phyloP scores from a whole-genome alignment of 345 rosid species.

The Firmiana major region DNA sequence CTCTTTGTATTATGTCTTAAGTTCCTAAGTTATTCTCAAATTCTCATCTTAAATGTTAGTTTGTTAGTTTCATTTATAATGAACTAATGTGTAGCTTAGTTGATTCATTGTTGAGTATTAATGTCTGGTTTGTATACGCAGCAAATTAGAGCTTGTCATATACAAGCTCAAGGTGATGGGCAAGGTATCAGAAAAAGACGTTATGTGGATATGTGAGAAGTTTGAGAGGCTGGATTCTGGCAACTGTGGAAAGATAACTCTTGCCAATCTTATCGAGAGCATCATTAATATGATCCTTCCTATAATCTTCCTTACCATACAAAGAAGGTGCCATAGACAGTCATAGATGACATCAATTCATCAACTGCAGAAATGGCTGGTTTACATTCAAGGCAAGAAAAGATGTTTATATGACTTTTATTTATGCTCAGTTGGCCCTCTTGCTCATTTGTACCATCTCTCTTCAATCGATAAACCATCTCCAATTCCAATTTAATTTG shows the following conservation, averaged over 20 bases:
- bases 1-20: neutral
- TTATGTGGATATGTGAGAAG: conserved; percentile 43
- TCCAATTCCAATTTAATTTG: neutral
- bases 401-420: neutral
- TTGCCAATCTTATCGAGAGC: conserved; percentile 60
- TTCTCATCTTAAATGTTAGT: neutral
- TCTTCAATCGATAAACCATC: neutral
- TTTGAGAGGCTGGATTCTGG: conserved; percentile 69
- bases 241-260: conserved; percentile 73
- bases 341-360: too few species aligned
- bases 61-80: neutral
- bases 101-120: neutral
- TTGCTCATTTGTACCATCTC: too few species aligned
- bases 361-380: too few species aligned
- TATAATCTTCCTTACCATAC: neutral
- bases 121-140: conserved; percentile 16
- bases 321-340: neutral
- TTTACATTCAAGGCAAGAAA: too few species aligned
- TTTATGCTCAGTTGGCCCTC: neutral
- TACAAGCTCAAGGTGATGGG: conserved; percentile 82
- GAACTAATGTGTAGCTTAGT: neutral
- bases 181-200: conserved; percentile 61
- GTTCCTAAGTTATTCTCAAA: too few species aligned
- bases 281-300: conserved; percentile 9
- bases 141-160: conserved; percentile 70